phyloP scores from a whole-genome alignment of 257 asterid species.

The Nicotiana sylvestris region DNA sequence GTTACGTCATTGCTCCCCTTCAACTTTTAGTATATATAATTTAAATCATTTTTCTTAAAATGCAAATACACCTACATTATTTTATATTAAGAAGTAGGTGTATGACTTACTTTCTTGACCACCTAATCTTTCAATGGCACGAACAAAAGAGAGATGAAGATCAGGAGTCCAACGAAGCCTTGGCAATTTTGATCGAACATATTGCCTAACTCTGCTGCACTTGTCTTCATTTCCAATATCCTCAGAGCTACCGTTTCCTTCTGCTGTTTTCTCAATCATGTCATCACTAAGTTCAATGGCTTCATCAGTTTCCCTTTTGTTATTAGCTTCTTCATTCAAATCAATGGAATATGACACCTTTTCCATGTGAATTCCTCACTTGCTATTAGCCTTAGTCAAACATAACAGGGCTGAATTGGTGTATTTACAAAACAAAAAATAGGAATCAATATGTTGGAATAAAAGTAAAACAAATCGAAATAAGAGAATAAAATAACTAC shows the following conservation, averaged over 20 bases:
- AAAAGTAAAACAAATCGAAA: no score
- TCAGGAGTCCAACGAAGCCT: slow-evolving; percentile 97
- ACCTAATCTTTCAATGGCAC: slow-evolving; percentile 85
- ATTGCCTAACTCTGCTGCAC: slow-evolving; percentile 38
- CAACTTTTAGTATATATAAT: no score
- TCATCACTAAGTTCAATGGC: slow-evolving; percentile 23
- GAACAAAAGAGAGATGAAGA: slow-evolving; percentile 80
- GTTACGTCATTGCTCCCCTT: no score
- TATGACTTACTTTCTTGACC: slow-evolving; percentile 86
- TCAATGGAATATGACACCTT: slow-evolving; percentile 29
- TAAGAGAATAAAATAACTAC: no score
- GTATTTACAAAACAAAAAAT: no score
- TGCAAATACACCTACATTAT: no score
- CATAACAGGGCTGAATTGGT: no score
- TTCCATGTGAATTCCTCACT: neutral
- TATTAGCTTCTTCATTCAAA: slow-evolving; percentile 50
- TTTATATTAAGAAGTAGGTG: neutral
- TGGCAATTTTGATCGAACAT: slow-evolving; percentile 79
- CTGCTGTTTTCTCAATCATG: slow-evolving; percentile 12
- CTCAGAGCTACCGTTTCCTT: slow-evolving; percentile 19
- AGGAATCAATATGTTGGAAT: no score
- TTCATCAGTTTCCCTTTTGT: slow-evolving; percentile 18
- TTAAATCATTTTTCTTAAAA: no score
- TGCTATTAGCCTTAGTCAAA: no score
- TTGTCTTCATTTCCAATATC: neutral